Conservation (phyloP, 2,329 filamentous ascomycete genomes). For the Fusarium citri region DNA sequence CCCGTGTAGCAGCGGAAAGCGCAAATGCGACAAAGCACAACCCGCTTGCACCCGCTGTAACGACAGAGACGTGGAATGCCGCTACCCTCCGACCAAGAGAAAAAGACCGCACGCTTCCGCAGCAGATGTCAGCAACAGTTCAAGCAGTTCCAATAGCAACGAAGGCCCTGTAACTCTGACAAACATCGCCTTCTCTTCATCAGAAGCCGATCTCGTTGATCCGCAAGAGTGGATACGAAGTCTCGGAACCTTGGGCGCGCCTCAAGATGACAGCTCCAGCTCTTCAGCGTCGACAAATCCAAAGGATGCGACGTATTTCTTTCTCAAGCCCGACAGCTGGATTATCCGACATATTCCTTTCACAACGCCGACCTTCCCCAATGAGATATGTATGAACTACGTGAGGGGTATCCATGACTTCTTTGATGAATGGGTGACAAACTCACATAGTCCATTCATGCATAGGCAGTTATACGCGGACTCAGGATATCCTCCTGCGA, state of each 20-base stretch:
- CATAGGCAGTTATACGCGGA: conserved; percentile 18
- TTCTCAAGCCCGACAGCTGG: not conserved
- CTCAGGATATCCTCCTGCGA: not conserved
- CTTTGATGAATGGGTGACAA: conserved; percentile 2
- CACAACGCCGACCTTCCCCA: not conserved
- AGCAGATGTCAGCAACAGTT: not conserved
- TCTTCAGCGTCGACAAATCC: not conserved
- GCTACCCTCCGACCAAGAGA: conserved; percentile 4
- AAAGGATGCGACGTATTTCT: not conserved
- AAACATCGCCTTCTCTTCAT: not conserved
- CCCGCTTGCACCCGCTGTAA: conserved; percentile 3
- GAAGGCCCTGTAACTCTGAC: not conserved
- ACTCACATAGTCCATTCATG: conserved; percentile 14
- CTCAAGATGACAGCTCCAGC: not conserved
- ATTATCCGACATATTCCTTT: conserved; percentile 7
- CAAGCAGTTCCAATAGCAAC: not conserved
- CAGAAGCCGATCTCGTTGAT: not conserved
- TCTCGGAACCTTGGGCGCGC: not conserved
- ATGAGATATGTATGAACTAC: conserved; percentile 14
- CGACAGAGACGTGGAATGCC: conserved; percentile 14
- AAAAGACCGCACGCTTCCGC: not conserved
- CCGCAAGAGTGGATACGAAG: conserved; percentile 6
- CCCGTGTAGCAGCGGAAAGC: not conserved
- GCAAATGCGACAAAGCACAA: conserved; percentile 17
- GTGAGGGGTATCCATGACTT: not conserved